phyloP scores from a whole-genome alignment of 129 eudicot species.

The Gnaphalium uliginosum region DNA sequence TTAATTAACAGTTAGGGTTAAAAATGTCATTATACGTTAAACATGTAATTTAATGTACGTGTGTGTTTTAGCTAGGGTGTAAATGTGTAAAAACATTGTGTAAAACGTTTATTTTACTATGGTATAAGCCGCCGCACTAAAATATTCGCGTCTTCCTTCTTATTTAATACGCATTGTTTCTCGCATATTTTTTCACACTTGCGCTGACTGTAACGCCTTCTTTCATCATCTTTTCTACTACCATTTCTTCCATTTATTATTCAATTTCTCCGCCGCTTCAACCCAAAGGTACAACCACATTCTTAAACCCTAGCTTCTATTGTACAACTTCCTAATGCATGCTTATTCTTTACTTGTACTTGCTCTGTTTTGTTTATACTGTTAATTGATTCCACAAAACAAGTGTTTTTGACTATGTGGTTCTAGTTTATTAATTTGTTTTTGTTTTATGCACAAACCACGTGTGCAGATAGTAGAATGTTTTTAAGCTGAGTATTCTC shows the following conservation, averaged over 20 bases:
- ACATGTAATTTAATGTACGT: no score
- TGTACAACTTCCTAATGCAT: conserved; percentile 21
- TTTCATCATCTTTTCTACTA: not conserved
- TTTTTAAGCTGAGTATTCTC: not conserved
- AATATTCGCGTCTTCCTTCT: not conserved
- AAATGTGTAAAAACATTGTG: not conserved
- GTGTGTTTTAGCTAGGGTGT: no score
- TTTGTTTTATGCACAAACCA: conserved; percentile 1
- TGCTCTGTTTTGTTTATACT: not conserved
- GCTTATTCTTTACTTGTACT: not conserved
- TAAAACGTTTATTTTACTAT: not conserved
- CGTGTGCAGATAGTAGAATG: not conserved
- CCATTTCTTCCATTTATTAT: not conserved
- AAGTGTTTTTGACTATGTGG: not conserved
- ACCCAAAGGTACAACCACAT: not conserved
- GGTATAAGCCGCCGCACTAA: conserved; percentile 24
- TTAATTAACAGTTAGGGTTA: no score
- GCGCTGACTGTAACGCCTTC: conserved; percentile 4
- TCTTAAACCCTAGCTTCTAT: conserved; percentile 25
- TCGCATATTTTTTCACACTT: not conserved
- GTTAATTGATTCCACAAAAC: not conserved
- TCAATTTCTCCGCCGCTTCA: conserved; percentile 19
- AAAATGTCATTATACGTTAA: no score
- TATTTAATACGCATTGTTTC: conserved; percentile 14
- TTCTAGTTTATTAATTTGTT: not conserved